Conservation (phyloP, 129 eudicot species). For the Helichrysum umbraculigerum region DNA sequence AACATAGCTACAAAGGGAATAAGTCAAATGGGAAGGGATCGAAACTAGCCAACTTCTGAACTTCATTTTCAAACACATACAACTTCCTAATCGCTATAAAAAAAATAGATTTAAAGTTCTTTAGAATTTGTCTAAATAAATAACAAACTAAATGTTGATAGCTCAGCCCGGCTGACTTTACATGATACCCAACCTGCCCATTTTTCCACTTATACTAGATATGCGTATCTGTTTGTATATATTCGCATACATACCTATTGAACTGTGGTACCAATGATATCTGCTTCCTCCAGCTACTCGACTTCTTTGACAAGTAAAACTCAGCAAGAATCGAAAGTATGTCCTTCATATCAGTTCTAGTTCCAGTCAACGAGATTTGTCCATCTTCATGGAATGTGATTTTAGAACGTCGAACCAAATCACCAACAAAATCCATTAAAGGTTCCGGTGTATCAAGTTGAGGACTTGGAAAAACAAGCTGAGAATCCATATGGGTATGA, state of each 20-base stretch:
- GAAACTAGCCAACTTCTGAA: no score
- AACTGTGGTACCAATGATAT: conserved; percentile 68
- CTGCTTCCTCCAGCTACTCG: conserved; percentile 47
- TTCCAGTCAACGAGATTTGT: conserved; percentile 24
- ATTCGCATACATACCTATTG: conserved; percentile 48
- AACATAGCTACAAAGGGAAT: no score
- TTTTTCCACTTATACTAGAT: no score
- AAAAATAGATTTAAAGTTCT: no score
- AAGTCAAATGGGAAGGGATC: no score
- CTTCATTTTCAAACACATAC: no score
- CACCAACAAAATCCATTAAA: conserved; percentile 41
- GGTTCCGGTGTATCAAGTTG: conserved; percentile 39
- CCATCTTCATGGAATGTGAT: conserved; percentile 37
- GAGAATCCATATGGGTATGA: conserved; percentile 25
- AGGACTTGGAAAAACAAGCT: conserved; percentile 47
- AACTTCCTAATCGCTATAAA: no score
- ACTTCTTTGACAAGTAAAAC: conserved; percentile 43
- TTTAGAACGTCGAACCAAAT: conserved; percentile 40
- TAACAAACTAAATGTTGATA: no score
- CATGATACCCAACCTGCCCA: no score
- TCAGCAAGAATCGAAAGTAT: conserved; percentile 58
- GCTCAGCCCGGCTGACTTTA: no score
- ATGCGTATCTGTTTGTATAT: no score
- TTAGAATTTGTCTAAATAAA: no score
- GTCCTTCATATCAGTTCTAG: conserved; percentile 54